phyloP scores from a whole-genome alignment of 768 basidiomycete species.

The Mycena capillaripes region DNA sequence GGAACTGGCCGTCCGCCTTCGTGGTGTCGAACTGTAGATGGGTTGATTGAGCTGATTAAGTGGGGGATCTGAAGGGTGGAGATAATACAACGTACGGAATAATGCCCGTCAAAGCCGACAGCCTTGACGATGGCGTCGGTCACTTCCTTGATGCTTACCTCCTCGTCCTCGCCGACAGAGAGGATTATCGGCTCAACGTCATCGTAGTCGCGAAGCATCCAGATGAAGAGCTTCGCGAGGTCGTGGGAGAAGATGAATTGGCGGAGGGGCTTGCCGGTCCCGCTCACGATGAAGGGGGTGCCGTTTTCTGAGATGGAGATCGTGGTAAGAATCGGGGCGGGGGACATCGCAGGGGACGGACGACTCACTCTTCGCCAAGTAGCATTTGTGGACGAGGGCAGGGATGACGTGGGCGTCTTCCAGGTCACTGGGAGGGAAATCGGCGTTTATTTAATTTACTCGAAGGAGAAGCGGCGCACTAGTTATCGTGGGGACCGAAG shows the following conservation, averaged over 20 bases:
- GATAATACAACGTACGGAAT: conserved; percentile 63
- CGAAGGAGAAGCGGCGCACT: conserved; percentile 58
- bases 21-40: conserved; percentile 81
- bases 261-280: conserved; percentile 93
- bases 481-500: conserved; percentile 97
- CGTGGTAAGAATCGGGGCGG: conserved; percentile 1
- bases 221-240: conserved; percentile 95
- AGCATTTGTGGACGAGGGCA: conserved; percentile 93
- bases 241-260: conserved; percentile 99
- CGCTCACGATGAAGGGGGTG: conserved; percentile 89
- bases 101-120: conserved; percentile 83
- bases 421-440: conserved; percentile 70
- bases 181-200: conserved; percentile 95
- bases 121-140: conserved; percentile 93
- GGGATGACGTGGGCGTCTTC: conserved; percentile 96
- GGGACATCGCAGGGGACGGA: not conserved
- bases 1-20: conserved; percentile 93
- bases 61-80: no score
- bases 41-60: not conserved
- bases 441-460: not conserved
- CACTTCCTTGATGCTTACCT: conserved; percentile 92
- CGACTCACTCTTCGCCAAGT: conserved; percentile 85
- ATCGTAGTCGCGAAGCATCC: conserved; percentile 91
- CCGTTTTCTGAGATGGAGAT: conserved; percentile 68
- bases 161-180: conserved; percentile 94